A percentile compares a stretch with the other conserved stretches of the same genome.
phyloP scores from a whole-genome alignment of 768 basidiomycete genomes.

The Vishniacozyma victoriae region DNA sequence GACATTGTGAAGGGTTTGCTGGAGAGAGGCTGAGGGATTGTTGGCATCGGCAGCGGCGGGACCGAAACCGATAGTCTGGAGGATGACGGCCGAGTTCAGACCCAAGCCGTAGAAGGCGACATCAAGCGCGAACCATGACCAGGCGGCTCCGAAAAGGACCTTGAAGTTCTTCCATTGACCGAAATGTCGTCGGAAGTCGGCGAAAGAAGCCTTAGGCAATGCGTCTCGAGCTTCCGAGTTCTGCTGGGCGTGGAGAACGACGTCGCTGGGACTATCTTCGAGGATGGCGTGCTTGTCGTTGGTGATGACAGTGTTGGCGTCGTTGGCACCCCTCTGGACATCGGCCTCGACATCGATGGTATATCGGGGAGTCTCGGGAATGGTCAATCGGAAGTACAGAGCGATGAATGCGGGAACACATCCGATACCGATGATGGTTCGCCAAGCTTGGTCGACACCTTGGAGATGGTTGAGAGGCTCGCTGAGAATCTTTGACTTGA shows the following conservation, averaged over 20 bases:
- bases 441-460: constrained; percentile 74
- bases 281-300: constrained; percentile 36
- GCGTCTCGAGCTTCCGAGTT: constrained; percentile 57
- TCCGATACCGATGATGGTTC: constrained; percentile 80
- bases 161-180: constrained; percentile 71
- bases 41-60: constrained; percentile 42
- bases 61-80: constrained; percentile 67
- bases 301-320: constrained; percentile 62
- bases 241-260: constrained; percentile 51
- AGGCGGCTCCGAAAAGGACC: constrained; percentile 68
- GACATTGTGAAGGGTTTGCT: constrained; percentile 42
- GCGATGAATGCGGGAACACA: constrained; percentile 73
- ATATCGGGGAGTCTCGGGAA: constrained; percentile 82
- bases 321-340: constrained; percentile 64
- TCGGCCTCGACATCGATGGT: constrained; percentile 91
- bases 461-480: constrained; percentile 47
- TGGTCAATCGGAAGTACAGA: constrained; percentile 86
- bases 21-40: constrained; percentile 32
- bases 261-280: constrained; percentile 50
- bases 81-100: constrained; percentile 71
- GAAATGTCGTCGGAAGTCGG: constrained; percentile 64
- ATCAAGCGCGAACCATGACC: constrained; percentile 71
- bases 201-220: constrained; percentile 62
- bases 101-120: constrained; percentile 86
- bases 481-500: constrained; percentile 59